These are phyloP conservation scores for Sanghuangporus weigelae DNA, from an alignment of 1,284 basidiomycete species.

Conservation along the genomic window DNA sequence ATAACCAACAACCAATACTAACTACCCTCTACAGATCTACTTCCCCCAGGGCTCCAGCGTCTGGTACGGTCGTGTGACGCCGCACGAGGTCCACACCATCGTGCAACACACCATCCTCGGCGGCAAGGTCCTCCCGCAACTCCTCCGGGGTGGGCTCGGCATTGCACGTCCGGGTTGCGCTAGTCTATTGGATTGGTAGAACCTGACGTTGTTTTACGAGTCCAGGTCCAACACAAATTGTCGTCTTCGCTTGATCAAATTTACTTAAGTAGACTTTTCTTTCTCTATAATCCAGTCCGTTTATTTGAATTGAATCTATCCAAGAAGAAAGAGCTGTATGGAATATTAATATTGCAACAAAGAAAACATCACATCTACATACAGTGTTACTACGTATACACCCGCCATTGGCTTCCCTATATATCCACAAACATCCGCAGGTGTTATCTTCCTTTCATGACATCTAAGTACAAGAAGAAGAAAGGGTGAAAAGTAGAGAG, in stretches of 20 bases:
- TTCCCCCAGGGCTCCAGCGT: conserved; percentile 79
- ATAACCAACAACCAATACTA: not conserved
- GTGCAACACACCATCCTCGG: conserved; percentile 83
- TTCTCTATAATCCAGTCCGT: not conserved
- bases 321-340: not conserved
- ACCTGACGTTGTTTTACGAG: not conserved
- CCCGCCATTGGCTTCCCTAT: not conserved
- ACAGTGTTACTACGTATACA: conserved; percentile 4
- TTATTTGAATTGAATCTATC: not conserved
- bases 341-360: not conserved
- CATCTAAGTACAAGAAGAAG: not conserved
- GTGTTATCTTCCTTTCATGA: not conserved
- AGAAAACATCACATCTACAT: not conserved
- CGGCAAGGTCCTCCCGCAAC: conserved; percentile 76
- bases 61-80: conserved; percentile 92
- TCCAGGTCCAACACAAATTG: too few relatives aligned
- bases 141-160: conserved; percentile 81
- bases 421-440: too few relatives aligned
- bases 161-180: conserved; percentile 62
- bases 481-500: too few relatives aligned
- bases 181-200: conserved; percentile 69
- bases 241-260: too few relatives aligned
- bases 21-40: conserved; percentile 56
- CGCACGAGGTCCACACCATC: conserved; percentile 82
- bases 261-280: too few relatives aligned